Base-by-base conservation (phyloP, 495 filamentous ascomycete genomes). In the Neurospora tetrasperma region DNA sequence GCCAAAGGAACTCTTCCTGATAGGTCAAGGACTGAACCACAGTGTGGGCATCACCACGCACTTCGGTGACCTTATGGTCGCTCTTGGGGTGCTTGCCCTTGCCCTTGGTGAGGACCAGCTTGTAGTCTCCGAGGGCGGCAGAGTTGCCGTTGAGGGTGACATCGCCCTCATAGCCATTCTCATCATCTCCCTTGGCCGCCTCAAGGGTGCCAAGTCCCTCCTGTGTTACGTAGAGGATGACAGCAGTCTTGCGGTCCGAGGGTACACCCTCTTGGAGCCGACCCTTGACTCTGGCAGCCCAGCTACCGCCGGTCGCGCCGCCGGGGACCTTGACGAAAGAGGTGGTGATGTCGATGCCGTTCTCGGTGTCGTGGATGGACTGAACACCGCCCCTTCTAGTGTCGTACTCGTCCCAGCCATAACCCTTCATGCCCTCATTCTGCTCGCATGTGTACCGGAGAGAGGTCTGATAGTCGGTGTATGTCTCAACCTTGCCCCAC, bases 381-480 rank as follows among this genome's bases (percentile, higher is more conserved):
- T 99, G 92, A 31, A 90, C 85, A 69, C 96, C 96, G 75, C 96
- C 96, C 59, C 86, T 90, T 69, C 96, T 86, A 27, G 93, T 89
- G 80, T 98, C 96, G 82, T 96, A 99, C 77, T 96, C 88, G 75
- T 98, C 95, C 96, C 96, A 99, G 73, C 95, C 96, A 79, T 99
- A 99, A 43, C 96, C 94, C 54, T 89, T 90, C 91, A 99, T 97
- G 73, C 90, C 92, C 79, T 97, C 93, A 79, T 94, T 86, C 80
- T 99, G 96, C 79, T 98, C 96, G 82, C 96, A 99, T 0, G 96
- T 97, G 80, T 98, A 92, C 73, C 96, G 90, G 75, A 98, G 89
- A 78, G 89, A 94, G 73, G 90, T 78, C 82, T 97, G 93, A 72
- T 94, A 89, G 62, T 88, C 88, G 71, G 84, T 81, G 81, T 90